Base-by-base conservation (phyloP, 2,329 filamentous ascomycete genomes). In the Diaporthe citrichinensis region DNA sequence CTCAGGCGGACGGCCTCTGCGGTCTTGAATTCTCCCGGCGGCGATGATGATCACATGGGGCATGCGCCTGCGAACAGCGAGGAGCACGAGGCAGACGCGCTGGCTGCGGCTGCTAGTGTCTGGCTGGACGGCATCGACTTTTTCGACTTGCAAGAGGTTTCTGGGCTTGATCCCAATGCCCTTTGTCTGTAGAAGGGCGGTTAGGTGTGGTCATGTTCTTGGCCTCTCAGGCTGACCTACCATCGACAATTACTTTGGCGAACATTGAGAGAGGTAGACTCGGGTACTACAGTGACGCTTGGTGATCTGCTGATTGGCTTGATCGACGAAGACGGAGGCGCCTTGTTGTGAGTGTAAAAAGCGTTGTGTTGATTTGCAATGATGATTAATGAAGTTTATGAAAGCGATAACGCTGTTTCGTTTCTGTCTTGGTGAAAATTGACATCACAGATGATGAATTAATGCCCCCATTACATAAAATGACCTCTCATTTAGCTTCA, bases 81-180 rank as follows among this genome's bases (percentile, higher is more conserved):
- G 20, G 57, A 39, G 31, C 9, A 39, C 1, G 57, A 59, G 57
- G 57, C 57, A 5, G 31, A 59, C 14, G 31, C 34, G 12, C 57
- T 59, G 57, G 57, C 57, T 2, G 57, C 57, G 9, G 57, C 31
- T n/a, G 57, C 57, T n/a, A 59, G 34, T n/a, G 31, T 59, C 23
- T 59, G 57, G 57, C 57, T 59, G 34, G 57, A 59, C 12, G 57
- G 57, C 1, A 59, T 59, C 3, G 57, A 59, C 57, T 59, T 59
- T 59, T 59, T 59, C 14, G 57, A 59, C 20, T 4, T 59, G 57
- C 31, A 59, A 12, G 57, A 59, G 57, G 34, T 59, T 39, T 34
- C 57, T 39, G 57, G 57, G 0, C 57, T 59, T 59, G 57, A 59
- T n/a, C 57, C 57, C 2, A 59, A 59, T n/a, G 57, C 57, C 12